These are phyloP conservation scores for Rhytidiadelphus loreus DNA, from an alignment of 225 moss, liverwort and hornwort species.

Conservation along the genomic window DNA sequence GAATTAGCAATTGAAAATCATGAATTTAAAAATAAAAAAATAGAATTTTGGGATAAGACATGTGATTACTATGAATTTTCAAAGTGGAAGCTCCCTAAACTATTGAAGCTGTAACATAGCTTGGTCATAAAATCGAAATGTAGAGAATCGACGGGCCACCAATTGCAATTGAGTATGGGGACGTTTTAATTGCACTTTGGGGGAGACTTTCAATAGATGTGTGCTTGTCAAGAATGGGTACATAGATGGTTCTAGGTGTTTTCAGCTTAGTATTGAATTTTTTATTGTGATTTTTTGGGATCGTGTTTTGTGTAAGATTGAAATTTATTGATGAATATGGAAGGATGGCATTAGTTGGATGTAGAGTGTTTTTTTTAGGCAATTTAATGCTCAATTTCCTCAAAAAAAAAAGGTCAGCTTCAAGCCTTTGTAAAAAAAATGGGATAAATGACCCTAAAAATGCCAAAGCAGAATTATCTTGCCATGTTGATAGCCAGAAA, in stretches of 20 bases:
- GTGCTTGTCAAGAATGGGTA: background rate
- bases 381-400: no score
- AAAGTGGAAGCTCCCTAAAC: background rate
- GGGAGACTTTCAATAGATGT: background rate
- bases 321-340: background rate
- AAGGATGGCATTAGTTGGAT: background rate
- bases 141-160: accelerated
- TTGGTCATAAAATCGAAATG: background rate
- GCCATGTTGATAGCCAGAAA: no score
- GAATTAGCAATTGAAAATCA: background rate
- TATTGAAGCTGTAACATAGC: accelerated
- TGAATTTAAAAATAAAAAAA: background rate
- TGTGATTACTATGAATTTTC: background rate
- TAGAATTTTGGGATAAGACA: background rate
- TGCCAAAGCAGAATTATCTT: no score
- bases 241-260: no score
- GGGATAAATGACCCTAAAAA: no score
- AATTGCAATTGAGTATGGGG: accelerated
- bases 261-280: background rate
- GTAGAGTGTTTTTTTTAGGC: no score
- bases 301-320: background rate
- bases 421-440: no score
- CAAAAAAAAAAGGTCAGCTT: no score
- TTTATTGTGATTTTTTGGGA: background rate
- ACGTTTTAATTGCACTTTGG: no score